Percentiles rank a stretch among this genome's conserved stretches.
Evolutionary conservation across 2,329 filamentous ascomycete species (phyloP).

Genomic region (Xylariaceae sp.): DNA sequence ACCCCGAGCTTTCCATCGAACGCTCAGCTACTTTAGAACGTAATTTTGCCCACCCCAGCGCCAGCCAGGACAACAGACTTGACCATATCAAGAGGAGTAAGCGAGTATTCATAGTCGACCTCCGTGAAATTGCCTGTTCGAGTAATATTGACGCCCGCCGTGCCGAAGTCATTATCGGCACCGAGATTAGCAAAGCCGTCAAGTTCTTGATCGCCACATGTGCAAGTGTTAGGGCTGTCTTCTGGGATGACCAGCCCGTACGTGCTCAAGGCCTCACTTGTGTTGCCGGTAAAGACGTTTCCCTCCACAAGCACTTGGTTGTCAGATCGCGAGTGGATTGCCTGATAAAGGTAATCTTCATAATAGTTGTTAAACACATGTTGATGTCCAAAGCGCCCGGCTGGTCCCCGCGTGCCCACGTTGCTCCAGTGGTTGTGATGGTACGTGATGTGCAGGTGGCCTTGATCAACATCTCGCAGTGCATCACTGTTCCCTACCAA

Average conservation of each 20-base stretch:
- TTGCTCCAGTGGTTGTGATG: constrained; percentile 57
- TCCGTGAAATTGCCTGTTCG: constrained; percentile 55
- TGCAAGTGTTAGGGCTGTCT: constrained; percentile 58
- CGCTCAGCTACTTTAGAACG: too few species aligned
- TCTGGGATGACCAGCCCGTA: constrained; percentile 61
- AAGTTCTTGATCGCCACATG: constrained; percentile 59
- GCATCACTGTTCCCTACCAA: constrained; percentile 48
- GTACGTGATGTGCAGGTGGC: constrained; percentile 54
- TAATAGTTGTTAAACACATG: constrained; percentile 58
- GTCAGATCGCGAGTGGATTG: constrained; percentile 54
- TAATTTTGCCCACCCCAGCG: constrained; percentile 54
- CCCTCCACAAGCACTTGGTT: constrained; percentile 57
- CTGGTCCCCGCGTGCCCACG: constrained; percentile 53
- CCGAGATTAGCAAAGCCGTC: constrained; percentile 62
- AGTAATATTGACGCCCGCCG: constrained; percentile 57
- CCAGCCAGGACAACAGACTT: constrained; percentile 49
- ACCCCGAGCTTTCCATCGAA: too few species aligned
- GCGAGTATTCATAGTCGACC: constrained; percentile 55
- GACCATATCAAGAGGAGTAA: constrained; percentile 53
- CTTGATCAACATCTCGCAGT: constrained; percentile 42
- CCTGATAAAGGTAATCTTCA: constrained; percentile 53
- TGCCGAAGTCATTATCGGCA: constrained; percentile 54
- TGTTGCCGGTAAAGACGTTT: constrained; percentile 54
- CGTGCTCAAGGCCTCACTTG: constrained; percentile 56
- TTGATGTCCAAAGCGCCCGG: constrained; percentile 55